phyloP scores from a whole-genome alignment of 352 stramenopile species.

The Thalassiosira pacifica region DNA sequence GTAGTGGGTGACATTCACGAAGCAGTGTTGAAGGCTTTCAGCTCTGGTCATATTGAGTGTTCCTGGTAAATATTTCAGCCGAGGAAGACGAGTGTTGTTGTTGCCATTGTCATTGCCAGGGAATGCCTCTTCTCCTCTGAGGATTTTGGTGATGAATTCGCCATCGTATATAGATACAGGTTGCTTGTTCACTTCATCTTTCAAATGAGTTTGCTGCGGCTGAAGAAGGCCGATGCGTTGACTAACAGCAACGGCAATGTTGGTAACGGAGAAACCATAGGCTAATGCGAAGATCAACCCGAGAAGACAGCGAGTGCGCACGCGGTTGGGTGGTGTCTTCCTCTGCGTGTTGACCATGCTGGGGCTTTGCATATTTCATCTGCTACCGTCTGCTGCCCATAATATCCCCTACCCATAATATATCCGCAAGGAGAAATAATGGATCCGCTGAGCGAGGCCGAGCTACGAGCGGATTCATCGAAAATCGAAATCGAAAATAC shows the following conservation, averaged over 20 bases:
- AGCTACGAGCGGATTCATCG: too few relatives aligned
- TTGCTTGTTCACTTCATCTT: neutral
- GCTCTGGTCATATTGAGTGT: slow-evolving; percentile 37
- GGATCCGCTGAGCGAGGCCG: too few relatives aligned
- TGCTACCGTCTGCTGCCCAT: too few relatives aligned
- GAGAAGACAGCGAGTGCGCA: neutral
- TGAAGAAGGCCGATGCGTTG: neutral
- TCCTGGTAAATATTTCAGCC: slow-evolving; percentile 53
- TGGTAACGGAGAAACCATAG: neutral
- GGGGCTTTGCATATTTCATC: too few relatives aligned
- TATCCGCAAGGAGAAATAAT: too few relatives aligned
- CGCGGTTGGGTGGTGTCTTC: too few relatives aligned
- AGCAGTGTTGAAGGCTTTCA: slow-evolving; percentile 51
- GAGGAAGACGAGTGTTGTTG: slow-evolving; percentile 2
- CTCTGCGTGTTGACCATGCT: neutral
- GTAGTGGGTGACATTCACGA: slow-evolving; percentile 52
- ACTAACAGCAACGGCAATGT: neutral
- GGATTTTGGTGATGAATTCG: slow-evolving; percentile 43
- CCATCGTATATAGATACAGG: slow-evolving; percentile 6
- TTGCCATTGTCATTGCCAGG: neutral
- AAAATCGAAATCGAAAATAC: too few relatives aligned
- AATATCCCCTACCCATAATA: too few relatives aligned
- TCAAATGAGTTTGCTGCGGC: neutral
- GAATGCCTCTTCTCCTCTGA: slow-evolving; percentile 40
- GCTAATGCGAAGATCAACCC: neutral